Base-by-base conservation (phyloP, 2,329 filamentous ascomycete species). In the Malbranchea cinnamomea region DNA sequence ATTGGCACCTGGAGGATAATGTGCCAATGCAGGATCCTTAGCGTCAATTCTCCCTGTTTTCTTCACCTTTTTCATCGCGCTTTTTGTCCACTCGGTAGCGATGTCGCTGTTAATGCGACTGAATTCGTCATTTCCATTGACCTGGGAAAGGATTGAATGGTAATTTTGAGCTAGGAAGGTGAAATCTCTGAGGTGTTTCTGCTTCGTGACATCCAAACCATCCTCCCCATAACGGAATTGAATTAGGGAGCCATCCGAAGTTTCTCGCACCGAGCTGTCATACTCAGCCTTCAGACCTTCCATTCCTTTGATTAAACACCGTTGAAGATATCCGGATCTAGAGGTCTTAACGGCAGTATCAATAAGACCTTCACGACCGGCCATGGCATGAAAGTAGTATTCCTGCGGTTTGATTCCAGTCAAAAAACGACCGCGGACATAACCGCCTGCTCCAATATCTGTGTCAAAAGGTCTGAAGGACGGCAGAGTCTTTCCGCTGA, bases 301-400 rank as follows among this genome's bases (percentile, higher is more conserved):
- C 79, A 98, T 91, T 37, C 89, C 89, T 62, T 98, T 98, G 61
- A 98, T 91, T 38, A 98, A 68, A 67, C 89, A 98, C 50, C 91
- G 71, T 53, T 98, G 89, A 30, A 98, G 65, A 50, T 98, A 98
- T 37, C 89, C 91, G 16, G 89, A 95, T 49, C 89, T 78, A 6
- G 87, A 92, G 2, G 89, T 98, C 61, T 98, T 98, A 54, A 98
- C 89, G 40, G 89, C 89, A 12, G 89, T 98, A 68, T 98, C 89
- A 50, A 98, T 98, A 41, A 98, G 64, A 65, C 89, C 89, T 67
- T 98, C 91, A 60, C 89, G 74, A 45, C 91, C 91, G 48, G 87
- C 89, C 91, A 98, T 98, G 56, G 91, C 84, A 69, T 98, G 89
- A 65, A 98, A 98, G 54, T 87, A 98, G 55, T 94, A 98, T 53